Percentiles rank a stretch among this genome's conserved stretches.
These are phyloP conservation scores for Colletotrichum tamarilloi DNA, from an alignment of 2,329 filamentous ascomycete genomes.

Conservation along the genomic window DNA sequence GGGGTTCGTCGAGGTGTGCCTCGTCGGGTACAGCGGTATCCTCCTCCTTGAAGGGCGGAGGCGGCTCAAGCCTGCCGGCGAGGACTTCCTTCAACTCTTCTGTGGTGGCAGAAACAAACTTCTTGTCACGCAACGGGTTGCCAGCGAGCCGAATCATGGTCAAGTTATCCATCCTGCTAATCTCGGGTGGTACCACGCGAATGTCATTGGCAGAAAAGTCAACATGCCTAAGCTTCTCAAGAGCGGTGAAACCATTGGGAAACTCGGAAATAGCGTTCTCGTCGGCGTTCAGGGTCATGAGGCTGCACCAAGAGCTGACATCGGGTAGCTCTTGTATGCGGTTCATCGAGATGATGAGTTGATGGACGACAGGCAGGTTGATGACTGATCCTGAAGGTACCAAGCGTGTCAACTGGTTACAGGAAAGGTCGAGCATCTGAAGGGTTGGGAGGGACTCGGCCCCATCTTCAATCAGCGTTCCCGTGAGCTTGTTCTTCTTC, in stretches of 20 bases:
- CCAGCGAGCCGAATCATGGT: slow-evolving; percentile 81
- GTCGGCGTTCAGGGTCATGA: slow-evolving; percentile 80
- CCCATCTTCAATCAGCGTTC: slow-evolving; percentile 74
- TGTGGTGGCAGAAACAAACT: slow-evolving; percentile 82
- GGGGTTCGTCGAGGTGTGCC: slow-evolving; percentile 39
- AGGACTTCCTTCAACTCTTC: slow-evolving; percentile 84
- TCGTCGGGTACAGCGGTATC: slow-evolving; percentile 37
- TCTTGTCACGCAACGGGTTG: slow-evolving; percentile 92
- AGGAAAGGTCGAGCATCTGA: slow-evolving; percentile 81
- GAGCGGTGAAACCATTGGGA: slow-evolving; percentile 78
- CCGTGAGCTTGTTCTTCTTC: slow-evolving; percentile 82
- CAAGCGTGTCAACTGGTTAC: slow-evolving; percentile 75
- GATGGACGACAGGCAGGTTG: slow-evolving; percentile 77
- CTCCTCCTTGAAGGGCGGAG: slow-evolving; percentile 53
- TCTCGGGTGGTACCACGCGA: slow-evolving; percentile 76
- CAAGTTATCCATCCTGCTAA: slow-evolving; percentile 83
- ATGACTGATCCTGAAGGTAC: slow-evolving; percentile 58
- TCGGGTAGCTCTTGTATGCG: slow-evolving; percentile 79
- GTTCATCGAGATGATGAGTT: slow-evolving; percentile 84
- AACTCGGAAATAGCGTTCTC: slow-evolving; percentile 83
- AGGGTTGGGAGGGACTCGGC: slow-evolving; percentile 71
- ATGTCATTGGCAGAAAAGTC: slow-evolving; percentile 91
- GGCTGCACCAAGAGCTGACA: slow-evolving; percentile 77
- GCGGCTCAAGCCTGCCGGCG: slow-evolving; percentile 72
- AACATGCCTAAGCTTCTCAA: slow-evolving; percentile 77